Evolutionary conservation across 2,329 filamentous ascomycete species (phyloP).

Genomic region (Colletotrichum tabaci): DNA sequence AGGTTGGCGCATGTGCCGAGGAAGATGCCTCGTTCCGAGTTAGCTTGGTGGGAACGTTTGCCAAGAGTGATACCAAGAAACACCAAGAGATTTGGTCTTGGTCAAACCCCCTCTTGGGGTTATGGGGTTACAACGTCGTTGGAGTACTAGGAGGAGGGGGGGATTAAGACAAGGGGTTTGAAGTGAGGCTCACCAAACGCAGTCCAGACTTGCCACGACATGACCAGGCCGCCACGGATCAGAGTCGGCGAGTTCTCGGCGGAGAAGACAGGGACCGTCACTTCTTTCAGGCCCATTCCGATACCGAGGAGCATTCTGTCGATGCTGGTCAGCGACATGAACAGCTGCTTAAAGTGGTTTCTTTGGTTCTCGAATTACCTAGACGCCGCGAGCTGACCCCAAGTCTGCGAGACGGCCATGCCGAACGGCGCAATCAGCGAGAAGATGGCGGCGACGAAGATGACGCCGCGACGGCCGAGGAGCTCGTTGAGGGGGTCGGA

Average conservation of each 20-base stretch:
- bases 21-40: slow-evolving; percentile 67
- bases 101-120: neutral
- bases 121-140: neutral
- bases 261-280: slow-evolving; percentile 67
- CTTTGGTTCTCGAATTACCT: slow-evolving; percentile 55
- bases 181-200: slow-evolving; percentile 58
- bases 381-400: slow-evolving; percentile 69
- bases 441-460: slow-evolving; percentile 75
- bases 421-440: slow-evolving; percentile 74
- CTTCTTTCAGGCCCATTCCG: slow-evolving; percentile 70
- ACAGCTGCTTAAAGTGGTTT: neutral
- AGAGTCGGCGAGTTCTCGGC: slow-evolving; percentile 67
- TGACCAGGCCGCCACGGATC: slow-evolving; percentile 69
- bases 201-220: slow-evolving; percentile 70
- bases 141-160: no score
- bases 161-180: neutral
- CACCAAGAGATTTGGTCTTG: neutral
- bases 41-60: neutral
- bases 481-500: slow-evolving; percentile 73
- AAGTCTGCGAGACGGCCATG: slow-evolving; percentile 70
- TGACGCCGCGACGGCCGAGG: slow-evolving; percentile 74
- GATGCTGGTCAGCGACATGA: neutral
- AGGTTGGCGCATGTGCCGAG: slow-evolving; percentile 77
- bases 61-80: neutral
- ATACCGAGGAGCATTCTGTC: slow-evolving; percentile 65